phyloP scores from a whole-genome alignment of 2,329 filamentous ascomycete genomes.

The Phaeoacremonium minimum region DNA sequence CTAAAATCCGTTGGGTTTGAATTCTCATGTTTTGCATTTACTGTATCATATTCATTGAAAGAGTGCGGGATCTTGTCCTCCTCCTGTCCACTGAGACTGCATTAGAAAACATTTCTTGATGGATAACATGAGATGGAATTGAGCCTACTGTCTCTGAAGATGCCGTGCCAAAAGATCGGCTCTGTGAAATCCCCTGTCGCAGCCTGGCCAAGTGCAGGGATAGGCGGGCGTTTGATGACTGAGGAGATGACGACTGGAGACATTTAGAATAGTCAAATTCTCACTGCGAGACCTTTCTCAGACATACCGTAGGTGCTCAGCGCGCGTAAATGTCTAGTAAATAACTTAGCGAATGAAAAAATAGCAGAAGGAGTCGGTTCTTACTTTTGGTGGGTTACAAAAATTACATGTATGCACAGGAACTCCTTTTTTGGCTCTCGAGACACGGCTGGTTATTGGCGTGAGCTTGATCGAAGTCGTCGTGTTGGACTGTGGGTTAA shows the following conservation, averaged over 20 bases:
- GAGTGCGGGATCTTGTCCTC: conserved; percentile 32
- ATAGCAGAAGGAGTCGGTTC: neutral
- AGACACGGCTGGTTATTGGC: conserved; percentile 52
- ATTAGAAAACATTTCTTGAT: conserved; percentile 2
- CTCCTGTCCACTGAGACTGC: conserved; percentile 34
- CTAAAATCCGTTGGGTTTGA: no score
- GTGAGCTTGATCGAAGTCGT: conserved; percentile 53
- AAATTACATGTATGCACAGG: conserved; percentile 52
- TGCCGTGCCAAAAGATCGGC: conserved; percentile 58
- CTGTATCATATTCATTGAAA: no score
- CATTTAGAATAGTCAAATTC: conserved; percentile 20
- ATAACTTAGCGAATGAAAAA: conserved; percentile 15
- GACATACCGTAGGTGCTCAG: conserved; percentile 58
- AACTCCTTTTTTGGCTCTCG: conserved; percentile 55
- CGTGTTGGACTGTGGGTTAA: no score
- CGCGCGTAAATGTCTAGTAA: conserved; percentile 54
- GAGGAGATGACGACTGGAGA: conserved; percentile 52
- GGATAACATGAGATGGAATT: neutral
- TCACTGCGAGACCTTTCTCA: no score
- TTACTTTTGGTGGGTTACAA: conserved; percentile 50
- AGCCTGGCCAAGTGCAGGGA: conserved; percentile 46
- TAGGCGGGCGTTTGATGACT: conserved; percentile 52
- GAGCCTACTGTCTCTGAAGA: conserved; percentile 42
- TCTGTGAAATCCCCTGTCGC: conserved; percentile 54
- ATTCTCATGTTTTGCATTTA: no score